Percentiles rank a stretch among this genome's conserved stretches.
phyloP scores from a whole-genome alignment of 2,329 filamentous ascomycete species.

The Parastagonospora nodorum region DNA sequence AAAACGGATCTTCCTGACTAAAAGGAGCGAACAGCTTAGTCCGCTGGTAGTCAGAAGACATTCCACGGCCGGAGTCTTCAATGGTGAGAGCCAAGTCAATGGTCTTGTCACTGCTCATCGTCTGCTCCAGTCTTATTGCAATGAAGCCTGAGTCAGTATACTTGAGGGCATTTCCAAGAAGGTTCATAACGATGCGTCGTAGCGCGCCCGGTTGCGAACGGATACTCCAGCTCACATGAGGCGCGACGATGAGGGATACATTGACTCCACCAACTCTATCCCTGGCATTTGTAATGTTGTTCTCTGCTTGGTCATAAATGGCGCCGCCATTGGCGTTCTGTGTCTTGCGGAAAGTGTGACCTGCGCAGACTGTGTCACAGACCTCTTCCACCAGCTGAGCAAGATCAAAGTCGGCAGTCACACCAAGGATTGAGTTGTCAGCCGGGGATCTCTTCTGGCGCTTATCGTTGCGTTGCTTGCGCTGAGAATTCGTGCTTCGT shows the following conservation, averaged over 20 bases:
- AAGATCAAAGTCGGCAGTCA: slow-evolving; percentile 37
- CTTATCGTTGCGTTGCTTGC: slow-evolving; percentile 20
- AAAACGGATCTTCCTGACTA: slow-evolving; percentile 42
- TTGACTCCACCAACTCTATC: slow-evolving; percentile 26
- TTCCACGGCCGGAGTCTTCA: slow-evolving; percentile 43
- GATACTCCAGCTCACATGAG: slow-evolving; percentile 35
- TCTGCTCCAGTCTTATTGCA: slow-evolving; percentile 27
- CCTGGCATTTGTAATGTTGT: slow-evolving; percentile 17
- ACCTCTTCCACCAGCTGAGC: slow-evolving; percentile 55
- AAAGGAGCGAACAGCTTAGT: slow-evolving; percentile 41
- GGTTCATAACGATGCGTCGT: slow-evolving; percentile 42
- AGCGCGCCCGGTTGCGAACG: slow-evolving; percentile 39
- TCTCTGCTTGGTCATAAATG: slow-evolving; percentile 31
- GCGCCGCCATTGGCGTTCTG: slow-evolving; percentile 27
- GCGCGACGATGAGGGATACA: slow-evolving; percentile 38
- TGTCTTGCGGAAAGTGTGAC: slow-evolving; percentile 50
- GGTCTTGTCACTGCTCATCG: slow-evolving; percentile 13
- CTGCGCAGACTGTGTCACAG: slow-evolving; percentile 59
- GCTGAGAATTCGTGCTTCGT: slow-evolving; percentile 23
- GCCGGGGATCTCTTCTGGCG: slow-evolving; percentile 31
- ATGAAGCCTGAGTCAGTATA: slow-evolving; percentile 42
- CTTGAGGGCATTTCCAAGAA: slow-evolving; percentile 44
- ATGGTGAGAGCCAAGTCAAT: slow-evolving; percentile 42
- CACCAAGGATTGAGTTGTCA: slow-evolving; percentile 37
- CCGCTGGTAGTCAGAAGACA: slow-evolving; percentile 41